Base-by-base conservation (phyloP, 2,329 filamentous ascomycete genomes). In the Aspergillus persii region DNA sequence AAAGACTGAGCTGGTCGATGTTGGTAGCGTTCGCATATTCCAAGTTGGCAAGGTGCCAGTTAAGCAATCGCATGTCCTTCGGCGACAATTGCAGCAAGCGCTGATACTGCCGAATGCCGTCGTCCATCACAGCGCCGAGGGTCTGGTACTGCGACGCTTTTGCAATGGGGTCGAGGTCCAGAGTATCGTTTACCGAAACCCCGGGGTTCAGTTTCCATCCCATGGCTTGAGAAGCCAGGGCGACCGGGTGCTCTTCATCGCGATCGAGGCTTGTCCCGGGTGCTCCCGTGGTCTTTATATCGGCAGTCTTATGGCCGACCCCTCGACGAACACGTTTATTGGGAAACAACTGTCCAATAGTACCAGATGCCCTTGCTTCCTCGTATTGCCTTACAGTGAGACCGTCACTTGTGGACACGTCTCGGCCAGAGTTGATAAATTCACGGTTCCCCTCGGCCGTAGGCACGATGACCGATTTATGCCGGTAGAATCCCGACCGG, bases 1-100 rank as follows among this genome's bases (percentile, higher is more conserved):
- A 87, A 12, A 99, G 84, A 74, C 94, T 98, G 18, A 99, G 84
- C 63, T 90, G 89, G 64, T 90, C 88, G 56, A 96, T 87, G 65
- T 92, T 96, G 2, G 88, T 91, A 2, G 95, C 95, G 74, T 98
- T 99, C 63, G 94, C 96, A 72, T 99, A 99, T 75, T 99, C 95
- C 12, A 99, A 83, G 71, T 99, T 99, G 64, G 96, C 96, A 74
- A 97, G 90, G 75, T 99, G 96, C 95, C 95, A 99, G 71, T 97
- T 99, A 69, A 98, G 84, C 15, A 99, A 81, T 50, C 95, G 86
- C 75, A 96, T 88, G 69, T 99, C 95, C 71, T 92, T 90, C 1
- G 93, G 85, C 12, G 87, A 91, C 54, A 99, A 79, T 59, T 96
- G 89, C 30, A 98, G 83, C 52, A 99, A 84, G 33, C 84, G 82